Evolutionary conservation across 495 filamentous ascomycete genomes (phyloP).

Genomic region (Penicillium subrubescens): DNA sequence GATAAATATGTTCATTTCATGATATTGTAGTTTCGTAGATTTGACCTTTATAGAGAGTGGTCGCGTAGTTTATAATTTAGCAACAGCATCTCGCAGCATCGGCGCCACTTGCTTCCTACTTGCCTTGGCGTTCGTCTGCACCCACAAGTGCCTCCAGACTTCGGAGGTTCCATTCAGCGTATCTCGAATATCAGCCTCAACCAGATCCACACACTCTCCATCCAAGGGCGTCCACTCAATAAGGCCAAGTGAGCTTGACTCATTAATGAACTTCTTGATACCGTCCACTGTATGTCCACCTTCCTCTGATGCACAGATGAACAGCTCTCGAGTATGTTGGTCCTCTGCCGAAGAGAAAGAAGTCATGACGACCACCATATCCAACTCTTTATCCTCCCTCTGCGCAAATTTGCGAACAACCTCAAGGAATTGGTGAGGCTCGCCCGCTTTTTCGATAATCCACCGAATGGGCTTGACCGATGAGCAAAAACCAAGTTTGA

Average conservation of each 20-base stretch:
- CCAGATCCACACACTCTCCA: constrained; percentile 31
- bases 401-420: constrained; percentile 54
- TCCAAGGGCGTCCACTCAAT: constrained; percentile 56
- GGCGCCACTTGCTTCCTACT: constrained; percentile 93
- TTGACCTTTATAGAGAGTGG: not conserved
- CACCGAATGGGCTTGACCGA: constrained; percentile 68
- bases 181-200: constrained; percentile 39
- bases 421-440: constrained; percentile 46
- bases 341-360: constrained; percentile 50
- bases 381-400: constrained; percentile 52
- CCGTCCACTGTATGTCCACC: constrained; percentile 45
- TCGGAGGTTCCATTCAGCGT: constrained; percentile 22
- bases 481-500: constrained; percentile 73
- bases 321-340: constrained; percentile 69
- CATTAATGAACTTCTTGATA: constrained; percentile 54
- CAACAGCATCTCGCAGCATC: constrained; percentile 68
- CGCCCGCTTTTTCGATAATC: constrained; percentile 57
- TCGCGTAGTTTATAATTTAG: constrained; percentile 27
- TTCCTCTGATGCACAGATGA: constrained; percentile 62
- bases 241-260: constrained; percentile 56
- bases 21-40: not conserved
- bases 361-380: constrained; percentile 78
- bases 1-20: constrained; percentile 3
- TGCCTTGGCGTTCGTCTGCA: constrained; percentile 63
- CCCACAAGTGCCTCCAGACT: constrained; percentile 57